Base-by-base conservation (phyloP, 2,329 filamentous ascomycete species). In the Colletotrichum salicis region DNA sequence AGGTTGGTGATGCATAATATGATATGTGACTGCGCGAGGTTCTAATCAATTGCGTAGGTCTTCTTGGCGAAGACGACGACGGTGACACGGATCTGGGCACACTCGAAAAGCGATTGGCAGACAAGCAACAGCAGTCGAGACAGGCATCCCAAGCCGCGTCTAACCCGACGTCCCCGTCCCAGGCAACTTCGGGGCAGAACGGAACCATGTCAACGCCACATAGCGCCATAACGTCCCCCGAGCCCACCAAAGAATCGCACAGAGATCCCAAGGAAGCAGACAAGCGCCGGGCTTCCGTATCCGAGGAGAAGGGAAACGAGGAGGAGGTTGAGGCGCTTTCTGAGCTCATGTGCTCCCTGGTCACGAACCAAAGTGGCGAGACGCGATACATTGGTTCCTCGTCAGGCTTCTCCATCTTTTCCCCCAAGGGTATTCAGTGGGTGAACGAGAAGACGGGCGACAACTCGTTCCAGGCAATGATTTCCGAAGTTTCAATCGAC, bases 401-500 rank as follows among this genome's bases (percentile, higher is more conserved):
- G 0, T 99, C 96, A 2, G 96, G 96, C 4, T 98, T 98, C 82
- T 98, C 96, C 66, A 99, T 99, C 77, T 98, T 99, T 84, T 98
- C 96, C 0, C 96, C 96, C 15, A 97, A 97, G 80, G 96, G 96
- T 56, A 97, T 99, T 65, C 93, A 97, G 81, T 99, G 96, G 96
- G 96, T 99, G 64, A 98, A 98, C 77, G 92, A 96, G 76, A 98
- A 97, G 85, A 98, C 95, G 2, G 96, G 96, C n/a, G 96, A 99
- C 79, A 91, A 88, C 27, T 97, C 95, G 0, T 99, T 99, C 82
- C 94, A 97, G 80, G 90, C 94, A 68, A 98, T 98, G 93, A 97
- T 99, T 67, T 92, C 92, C 2, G 92, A 94, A 64, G 93, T 96
- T n/a, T 94, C 93, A 31, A 91, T 97, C 54, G 94, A 97, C 76